These are phyloP conservation scores for Pseudopyricularia javanii DNA, from an alignment of 2,329 filamentous ascomycete genomes.

Conservation along the genomic window DNA sequence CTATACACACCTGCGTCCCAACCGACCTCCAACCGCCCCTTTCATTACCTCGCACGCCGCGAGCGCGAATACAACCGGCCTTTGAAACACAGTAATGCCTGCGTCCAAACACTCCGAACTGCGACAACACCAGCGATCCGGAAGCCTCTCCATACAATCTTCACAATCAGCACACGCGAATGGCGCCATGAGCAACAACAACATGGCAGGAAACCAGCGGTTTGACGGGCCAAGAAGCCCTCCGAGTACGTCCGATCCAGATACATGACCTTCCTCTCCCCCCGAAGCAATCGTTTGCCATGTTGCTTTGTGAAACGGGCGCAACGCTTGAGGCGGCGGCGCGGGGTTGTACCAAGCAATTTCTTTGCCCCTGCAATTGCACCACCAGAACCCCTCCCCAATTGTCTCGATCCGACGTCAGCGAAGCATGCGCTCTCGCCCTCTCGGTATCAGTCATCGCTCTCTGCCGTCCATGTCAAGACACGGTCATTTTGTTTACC, in stretches of 20 bases:
- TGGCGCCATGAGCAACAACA: constrained; percentile 16
- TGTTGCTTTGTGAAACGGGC: constrained; percentile 1
- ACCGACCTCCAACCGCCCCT: background rate
- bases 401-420: background rate
- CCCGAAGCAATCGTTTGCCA: background rate
- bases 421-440: background rate
- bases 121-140: constrained; percentile 40
- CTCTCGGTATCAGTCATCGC: background rate
- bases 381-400: background rate
- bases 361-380: background rate
- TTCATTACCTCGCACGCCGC: background rate
- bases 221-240: constrained; percentile 52
- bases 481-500: background rate
- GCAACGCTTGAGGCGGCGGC: background rate
- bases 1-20: background rate
- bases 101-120: constrained; percentile 14
- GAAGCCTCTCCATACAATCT: constrained; percentile 37
- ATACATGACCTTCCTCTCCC: no score
- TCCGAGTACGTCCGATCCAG: constrained; percentile 37
- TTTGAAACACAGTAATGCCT: constrained; percentile 11
- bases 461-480: background rate
- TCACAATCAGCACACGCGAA: constrained; percentile 16
- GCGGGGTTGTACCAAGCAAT: background rate
- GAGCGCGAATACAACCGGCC: background rate
- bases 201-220: constrained; percentile 23